phyloP scores from a whole-genome alignment of 208 protist species.

The Trichomonas tenax region DNA sequence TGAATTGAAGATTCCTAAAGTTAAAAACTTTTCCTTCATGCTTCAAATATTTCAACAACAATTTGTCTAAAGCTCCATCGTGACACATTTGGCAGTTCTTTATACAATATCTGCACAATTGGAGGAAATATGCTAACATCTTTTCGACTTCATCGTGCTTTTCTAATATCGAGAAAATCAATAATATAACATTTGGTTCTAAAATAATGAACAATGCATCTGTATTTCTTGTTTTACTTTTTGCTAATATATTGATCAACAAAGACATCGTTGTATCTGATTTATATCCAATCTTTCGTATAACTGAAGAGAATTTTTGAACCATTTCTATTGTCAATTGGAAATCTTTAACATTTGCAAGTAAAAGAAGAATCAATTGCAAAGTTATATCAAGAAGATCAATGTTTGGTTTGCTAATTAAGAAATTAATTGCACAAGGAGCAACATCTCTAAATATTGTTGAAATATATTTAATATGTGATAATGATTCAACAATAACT shows the following conservation, averaged over 20 bases:
- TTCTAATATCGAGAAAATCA: neutral
- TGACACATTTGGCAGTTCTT: neutral
- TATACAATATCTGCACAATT: neutral
- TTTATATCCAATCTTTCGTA: neutral
- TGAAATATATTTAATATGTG: neutral
- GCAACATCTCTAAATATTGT: neutral
- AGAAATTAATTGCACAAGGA: neutral
- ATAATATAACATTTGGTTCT: neutral
- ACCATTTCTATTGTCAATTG: neutral
- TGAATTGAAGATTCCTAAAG: neutral
- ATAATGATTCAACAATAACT: neutral
- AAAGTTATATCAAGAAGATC: neutral
- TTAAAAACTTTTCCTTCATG: neutral
- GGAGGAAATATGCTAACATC: neutral
- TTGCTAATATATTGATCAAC: neutral
- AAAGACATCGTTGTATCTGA: neutral
- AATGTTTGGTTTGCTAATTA: neutral
- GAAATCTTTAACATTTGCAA: neutral
- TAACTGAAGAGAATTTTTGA: neutral
- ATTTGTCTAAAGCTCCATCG: neutral
- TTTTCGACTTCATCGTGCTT: neutral
- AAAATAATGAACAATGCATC: neutral
- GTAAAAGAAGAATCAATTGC: neutral
- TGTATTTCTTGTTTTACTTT: neutral
- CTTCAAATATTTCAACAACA: neutral